phyloP scores from a whole-genome alignment of 2,329 filamentous ascomycete species.

The Sporothrix brunneoviolacea region DNA sequence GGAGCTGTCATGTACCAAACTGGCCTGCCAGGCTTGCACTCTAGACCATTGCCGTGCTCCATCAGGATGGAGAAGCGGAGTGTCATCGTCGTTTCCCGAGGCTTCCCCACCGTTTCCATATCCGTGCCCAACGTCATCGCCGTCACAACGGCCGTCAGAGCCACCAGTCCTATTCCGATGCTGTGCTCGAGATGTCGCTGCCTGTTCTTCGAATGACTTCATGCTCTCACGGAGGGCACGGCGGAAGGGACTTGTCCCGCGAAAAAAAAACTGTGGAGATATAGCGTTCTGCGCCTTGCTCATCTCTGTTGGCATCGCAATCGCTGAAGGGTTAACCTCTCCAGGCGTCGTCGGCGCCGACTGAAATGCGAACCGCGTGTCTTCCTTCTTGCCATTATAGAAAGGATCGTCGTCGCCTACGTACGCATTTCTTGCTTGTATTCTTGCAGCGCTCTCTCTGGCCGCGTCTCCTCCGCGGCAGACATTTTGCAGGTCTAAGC shows the following conservation, averaged over 20 bases:
- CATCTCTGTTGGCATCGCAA: background rate
- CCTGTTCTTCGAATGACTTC: slow-evolving; percentile 27
- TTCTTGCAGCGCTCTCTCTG: background rate
- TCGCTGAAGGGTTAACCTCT: background rate
- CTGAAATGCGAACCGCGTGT: slow-evolving; percentile 11
- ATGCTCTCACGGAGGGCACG: slow-evolving; percentile 44
- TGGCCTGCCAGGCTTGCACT: slow-evolving; percentile 18
- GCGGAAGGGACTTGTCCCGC: slow-evolving; percentile 50
- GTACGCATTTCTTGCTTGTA: background rate
- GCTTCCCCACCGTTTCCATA: background rate
- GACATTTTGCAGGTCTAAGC: slow-evolving; percentile 11
- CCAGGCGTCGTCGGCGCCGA: slow-evolving; percentile 14
- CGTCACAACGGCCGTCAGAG: background rate
- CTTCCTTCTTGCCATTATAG: slow-evolving; percentile 4
- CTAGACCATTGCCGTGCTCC: slow-evolving; percentile 17
- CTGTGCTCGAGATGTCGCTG: background rate
- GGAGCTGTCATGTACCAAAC: slow-evolving; percentile 11
- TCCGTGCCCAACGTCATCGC: background rate
- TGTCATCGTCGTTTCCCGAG: slow-evolving; percentile 6
- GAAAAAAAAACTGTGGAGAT: slow-evolving; percentile 37
- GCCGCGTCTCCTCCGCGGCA: background rate
- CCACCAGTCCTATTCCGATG: background rate
- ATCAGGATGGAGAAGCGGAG: slow-evolving; percentile 13
- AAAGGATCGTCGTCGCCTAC: slow-evolving; percentile 11
- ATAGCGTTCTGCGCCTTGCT: background rate